Evolutionary conservation across 2,329 filamentous ascomycete genomes (phyloP).

Genomic region (Trichoderma citrinoviride): DNA sequence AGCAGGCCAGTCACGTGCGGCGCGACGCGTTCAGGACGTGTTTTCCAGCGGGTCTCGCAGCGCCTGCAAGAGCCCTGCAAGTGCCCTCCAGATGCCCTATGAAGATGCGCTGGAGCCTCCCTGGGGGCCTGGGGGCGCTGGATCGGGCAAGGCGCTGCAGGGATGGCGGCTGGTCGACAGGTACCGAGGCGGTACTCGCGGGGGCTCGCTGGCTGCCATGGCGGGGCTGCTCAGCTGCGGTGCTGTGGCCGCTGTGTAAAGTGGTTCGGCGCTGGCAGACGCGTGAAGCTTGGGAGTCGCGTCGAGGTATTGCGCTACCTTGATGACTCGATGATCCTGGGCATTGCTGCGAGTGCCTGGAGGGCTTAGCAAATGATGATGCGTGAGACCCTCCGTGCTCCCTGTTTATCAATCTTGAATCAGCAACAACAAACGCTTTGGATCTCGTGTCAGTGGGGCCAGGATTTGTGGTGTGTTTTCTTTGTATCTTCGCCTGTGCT

Average conservation of each 20-base stretch:
- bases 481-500: not conserved
- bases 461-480: not conserved
- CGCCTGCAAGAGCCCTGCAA: constrained; percentile 28
- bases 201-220: not conserved
- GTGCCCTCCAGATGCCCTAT: too few species aligned
- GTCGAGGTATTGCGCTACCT: constrained; percentile 25
- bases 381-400: not conserved
- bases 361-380: constrained; percentile 8
- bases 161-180: not conserved
- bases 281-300: constrained; percentile 27
- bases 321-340: not conserved
- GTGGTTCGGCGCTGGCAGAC: constrained; percentile 21
- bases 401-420: constrained; percentile 20
- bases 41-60: constrained; percentile 27
- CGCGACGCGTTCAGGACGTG: constrained; percentile 36
- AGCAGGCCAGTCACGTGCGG: constrained; percentile 40
- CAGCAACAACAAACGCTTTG: constrained; percentile 18
- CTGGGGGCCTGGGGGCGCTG: constrained; percentile 20
- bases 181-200: constrained; percentile 18
- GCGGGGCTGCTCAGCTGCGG: constrained; percentile 8
- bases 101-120: not conserved
- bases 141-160: constrained; percentile 9
- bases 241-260: constrained; percentile 23
- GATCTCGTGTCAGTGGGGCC: constrained; percentile 19
- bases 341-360: not conserved